These are phyloP conservation scores for Blastocystis sp. DNA, from an alignment of 352 stramenopile genomes.

Conservation along the genomic window DNA sequence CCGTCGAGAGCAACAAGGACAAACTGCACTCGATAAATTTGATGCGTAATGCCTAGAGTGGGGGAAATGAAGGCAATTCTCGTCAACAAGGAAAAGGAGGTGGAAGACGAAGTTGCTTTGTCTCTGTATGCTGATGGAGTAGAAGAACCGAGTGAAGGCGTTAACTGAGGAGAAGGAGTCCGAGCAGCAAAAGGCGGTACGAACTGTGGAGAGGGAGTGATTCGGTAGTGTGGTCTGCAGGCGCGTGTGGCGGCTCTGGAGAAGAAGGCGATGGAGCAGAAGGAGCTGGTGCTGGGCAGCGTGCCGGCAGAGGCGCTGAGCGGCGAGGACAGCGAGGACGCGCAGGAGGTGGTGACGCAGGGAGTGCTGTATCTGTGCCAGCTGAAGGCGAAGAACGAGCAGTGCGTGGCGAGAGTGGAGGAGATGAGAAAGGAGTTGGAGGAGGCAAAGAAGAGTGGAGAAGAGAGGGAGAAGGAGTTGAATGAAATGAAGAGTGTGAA, in stretches of 20 bases:
- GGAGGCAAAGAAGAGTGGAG: not conserved
- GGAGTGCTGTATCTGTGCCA: not conserved
- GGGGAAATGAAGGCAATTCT: slow-evolving; percentile 49
- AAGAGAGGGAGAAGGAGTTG: not conserved
- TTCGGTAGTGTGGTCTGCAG: slow-evolving; percentile 15
- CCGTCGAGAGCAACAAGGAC: not conserved
- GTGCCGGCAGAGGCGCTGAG: slow-evolving; percentile 27
- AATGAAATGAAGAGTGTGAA: not conserved
- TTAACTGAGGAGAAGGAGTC: not conserved
- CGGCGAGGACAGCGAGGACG: not conserved
- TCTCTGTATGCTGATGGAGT: not conserved
- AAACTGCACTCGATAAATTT: not conserved
- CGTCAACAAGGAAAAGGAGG: slow-evolving; percentile 11
- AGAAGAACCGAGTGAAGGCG: slow-evolving; percentile 28
- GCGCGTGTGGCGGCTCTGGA: not conserved
- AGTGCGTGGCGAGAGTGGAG: not conserved
- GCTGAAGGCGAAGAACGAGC: not conserved
- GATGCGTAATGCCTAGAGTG: no score
- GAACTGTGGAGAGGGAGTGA: not conserved
- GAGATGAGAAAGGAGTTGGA: not conserved
- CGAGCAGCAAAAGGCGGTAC: slow-evolving; percentile 12
- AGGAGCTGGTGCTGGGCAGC: not conserved
- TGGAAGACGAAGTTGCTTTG: slow-evolving; percentile 13
- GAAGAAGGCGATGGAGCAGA: not conserved
- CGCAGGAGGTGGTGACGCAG: not conserved